Conservation (phyloP, 805 yeast species). For the Barnettozyma vustinii region DNA sequence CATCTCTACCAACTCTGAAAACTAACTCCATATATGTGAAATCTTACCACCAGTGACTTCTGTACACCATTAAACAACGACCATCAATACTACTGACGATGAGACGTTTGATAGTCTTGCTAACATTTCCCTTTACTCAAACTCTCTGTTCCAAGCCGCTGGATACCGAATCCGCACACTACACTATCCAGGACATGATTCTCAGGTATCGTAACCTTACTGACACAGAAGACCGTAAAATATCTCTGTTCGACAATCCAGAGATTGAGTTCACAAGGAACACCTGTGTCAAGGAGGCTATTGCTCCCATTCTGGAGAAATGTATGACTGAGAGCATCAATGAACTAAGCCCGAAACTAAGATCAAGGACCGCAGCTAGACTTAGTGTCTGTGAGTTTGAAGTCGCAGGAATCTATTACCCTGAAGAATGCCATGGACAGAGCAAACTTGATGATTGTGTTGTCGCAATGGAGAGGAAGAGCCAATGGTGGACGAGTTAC, state of each 20-base stretch:
- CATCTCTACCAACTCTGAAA: neutral
- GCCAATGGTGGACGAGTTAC: constrained; percentile 72
- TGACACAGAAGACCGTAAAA: constrained; percentile 5
- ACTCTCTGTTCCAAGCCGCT: neutral
- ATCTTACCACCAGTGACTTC: too few relatives aligned
- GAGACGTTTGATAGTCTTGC: neutral
- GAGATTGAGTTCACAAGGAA: constrained; percentile 11
- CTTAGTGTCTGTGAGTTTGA: constrained; percentile 53
- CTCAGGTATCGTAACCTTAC: constrained; percentile 16
- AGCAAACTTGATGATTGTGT: constrained; percentile 34
- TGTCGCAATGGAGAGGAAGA: constrained; percentile 33
- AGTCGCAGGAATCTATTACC: constrained; percentile 36
- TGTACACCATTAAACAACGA: neutral
- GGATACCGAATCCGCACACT: constrained; percentile 5
- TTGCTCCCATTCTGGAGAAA: constrained; percentile 33
- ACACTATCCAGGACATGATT: constrained; percentile 19
- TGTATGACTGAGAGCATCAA: constrained; percentile 41
- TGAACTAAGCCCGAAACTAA: constrained; percentile 27
- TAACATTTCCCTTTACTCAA: neutral
- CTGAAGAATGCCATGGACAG: constrained; percentile 21
- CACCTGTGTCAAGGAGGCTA: constrained; percentile 36
- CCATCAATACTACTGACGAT: neutral
- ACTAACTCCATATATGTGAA: neutral
- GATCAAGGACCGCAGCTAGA: constrained; percentile 38
- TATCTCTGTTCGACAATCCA: constrained; percentile 8